Percentiles rank a stretch among this genome's conserved stretches.
Evolutionary conservation across 768 basidiomycete genomes (phyloP).

Genomic region (Lactarius psammicola): DNA sequence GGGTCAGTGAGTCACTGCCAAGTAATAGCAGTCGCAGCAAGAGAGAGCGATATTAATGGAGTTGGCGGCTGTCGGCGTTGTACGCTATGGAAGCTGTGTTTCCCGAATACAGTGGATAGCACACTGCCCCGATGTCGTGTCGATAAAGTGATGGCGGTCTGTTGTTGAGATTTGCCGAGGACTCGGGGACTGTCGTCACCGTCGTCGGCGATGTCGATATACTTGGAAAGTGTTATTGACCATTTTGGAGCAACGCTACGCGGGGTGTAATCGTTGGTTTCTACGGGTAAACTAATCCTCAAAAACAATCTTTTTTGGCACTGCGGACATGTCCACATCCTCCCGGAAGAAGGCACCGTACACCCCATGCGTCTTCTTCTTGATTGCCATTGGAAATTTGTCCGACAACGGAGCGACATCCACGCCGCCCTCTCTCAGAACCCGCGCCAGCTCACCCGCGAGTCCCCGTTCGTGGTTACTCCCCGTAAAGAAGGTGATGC

Average conservation of each 20-base stretch:
- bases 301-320: conserved; percentile 79
- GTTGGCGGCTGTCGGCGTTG: background rate
- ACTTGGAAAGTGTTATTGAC: background rate
- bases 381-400: conserved; percentile 94
- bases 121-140: conserved; percentile 6
- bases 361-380: conserved; percentile 88
- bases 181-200: background rate
- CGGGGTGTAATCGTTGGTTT: background rate
- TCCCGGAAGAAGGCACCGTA: conserved; percentile 87
- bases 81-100: background rate
- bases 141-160: conserved; percentile 3
- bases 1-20: too few relatives aligned
- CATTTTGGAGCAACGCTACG: background rate
- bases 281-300: conserved; percentile 23
- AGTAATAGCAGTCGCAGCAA: too few relatives aligned
- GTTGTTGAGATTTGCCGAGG: background rate
- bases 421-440: conserved; percentile 85
- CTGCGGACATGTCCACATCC: conserved; percentile 56
- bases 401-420: conserved; percentile 71
- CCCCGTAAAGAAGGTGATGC: conserved; percentile 96
- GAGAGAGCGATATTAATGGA: background rate
- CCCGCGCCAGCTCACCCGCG: conserved; percentile 90
- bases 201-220: conserved; percentile 1
- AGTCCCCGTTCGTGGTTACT: conserved; percentile 80
- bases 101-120: background rate